Base-by-base conservation (phyloP, 306 rosid genomes). In the Datisca glomerata region DNA sequence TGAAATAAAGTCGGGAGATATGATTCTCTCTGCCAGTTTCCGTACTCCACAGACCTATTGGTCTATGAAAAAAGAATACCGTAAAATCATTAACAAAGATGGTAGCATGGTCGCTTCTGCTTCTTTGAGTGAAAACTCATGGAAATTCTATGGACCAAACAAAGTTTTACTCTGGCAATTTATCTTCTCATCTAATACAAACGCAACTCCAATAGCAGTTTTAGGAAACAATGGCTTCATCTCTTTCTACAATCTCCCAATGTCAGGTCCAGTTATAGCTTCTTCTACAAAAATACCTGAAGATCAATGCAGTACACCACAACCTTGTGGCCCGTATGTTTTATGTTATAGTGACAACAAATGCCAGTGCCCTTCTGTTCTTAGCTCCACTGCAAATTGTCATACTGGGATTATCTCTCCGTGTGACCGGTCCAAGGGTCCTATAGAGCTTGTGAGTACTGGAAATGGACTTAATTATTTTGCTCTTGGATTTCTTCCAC, bases 351-450 rank as follows among this genome's bases (percentile, higher is more conserved):
- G 59, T 29, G 45, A 54, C 29, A 59, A 49, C 17, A 61, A 19
- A 53, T 89, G 97, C 42, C 76, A 70, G 1, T 89, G 97, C 51
- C 95, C 83, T 60, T 69, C 93, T 6, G 79, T 72, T 52, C 69
- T 89, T 33, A 68, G 41, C 63, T 57, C 93, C 24, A 54, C 24
- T 44, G 41, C 68, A 0, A 76, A 53, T 61, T 83, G 97, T 64
- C 55, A 61, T 9, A 46, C 79, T 0, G 93, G 91, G 32, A 35
- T 74, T 49, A 76, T 50, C 20, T 74, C 87, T 51, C 60, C 80
- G 19, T 87, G 94, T 61, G 49, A 31, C 32, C 17, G 4, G 21
- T 46, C 69, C 0, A 38, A 41, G 12, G 57, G 43, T 6, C 38
- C 71, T 12, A 33, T 64, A 3, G 54, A 53, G 50, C 65, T 89